These are phyloP conservation scores for Babesia sp. DNA, from an alignment of 169 alveolate genomes.

Conservation along the genomic window DNA sequence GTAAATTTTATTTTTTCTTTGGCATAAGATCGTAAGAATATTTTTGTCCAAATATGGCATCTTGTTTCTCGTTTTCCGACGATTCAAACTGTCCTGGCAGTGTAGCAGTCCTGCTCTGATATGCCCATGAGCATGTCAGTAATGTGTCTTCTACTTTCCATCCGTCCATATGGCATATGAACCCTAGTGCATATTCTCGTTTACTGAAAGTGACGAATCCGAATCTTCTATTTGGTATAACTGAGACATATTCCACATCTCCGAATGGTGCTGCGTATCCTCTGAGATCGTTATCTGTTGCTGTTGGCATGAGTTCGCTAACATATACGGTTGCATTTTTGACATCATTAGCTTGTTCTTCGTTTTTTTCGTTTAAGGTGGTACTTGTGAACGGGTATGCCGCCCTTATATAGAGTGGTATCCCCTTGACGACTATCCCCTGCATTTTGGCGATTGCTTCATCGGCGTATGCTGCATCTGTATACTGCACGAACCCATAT, in stretches of 20 bases:
- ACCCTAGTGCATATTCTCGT: slow-evolving; percentile 62
- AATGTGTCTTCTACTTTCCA: slow-evolving; percentile 60
- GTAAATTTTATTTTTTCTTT: slow-evolving; percentile 9
- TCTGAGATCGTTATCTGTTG: slow-evolving; percentile 41
- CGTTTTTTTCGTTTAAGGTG: slow-evolving; percentile 26
- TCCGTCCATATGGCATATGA: slow-evolving; percentile 67
- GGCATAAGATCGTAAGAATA: slow-evolving; percentile 64
- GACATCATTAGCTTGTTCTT: slow-evolving; percentile 43
- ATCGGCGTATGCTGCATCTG: slow-evolving; percentile 44
- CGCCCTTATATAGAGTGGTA: slow-evolving; percentile 57
- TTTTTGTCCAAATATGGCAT: slow-evolving; percentile 48
- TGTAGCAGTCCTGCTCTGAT: slow-evolving; percentile 37
- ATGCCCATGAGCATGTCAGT: slow-evolving; percentile 65
- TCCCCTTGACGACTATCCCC: slow-evolving; percentile 62
- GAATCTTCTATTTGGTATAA: slow-evolving; percentile 53
- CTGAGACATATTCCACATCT: slow-evolving; percentile 47
- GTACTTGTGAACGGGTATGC: slow-evolving; percentile 60
- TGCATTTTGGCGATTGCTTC: slow-evolving; percentile 64
- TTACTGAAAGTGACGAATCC: slow-evolving; percentile 62
- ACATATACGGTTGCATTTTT: slow-evolving; percentile 63
- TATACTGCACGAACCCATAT: slow-evolving; percentile 65
- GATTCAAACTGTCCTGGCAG: slow-evolving; percentile 27
- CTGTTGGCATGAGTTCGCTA: slow-evolving; percentile 41
- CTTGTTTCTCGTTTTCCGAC: slow-evolving; percentile 55
- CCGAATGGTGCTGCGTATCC: slow-evolving; percentile 62